Evolutionary conservation across 805 yeast species (phyloP).

Genomic region (Candida maesae): DNA sequence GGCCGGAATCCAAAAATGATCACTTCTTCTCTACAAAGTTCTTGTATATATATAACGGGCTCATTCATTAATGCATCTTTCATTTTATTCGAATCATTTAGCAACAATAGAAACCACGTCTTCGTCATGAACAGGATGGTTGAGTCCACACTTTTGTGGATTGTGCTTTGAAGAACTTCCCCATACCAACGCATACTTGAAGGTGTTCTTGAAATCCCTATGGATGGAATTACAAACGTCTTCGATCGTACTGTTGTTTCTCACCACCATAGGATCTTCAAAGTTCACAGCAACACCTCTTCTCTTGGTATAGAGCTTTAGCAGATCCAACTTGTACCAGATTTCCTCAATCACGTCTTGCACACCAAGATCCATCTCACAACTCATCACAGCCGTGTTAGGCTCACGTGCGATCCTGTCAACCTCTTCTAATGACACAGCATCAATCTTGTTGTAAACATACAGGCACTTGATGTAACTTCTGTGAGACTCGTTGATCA

Average conservation of each 20-base stretch:
- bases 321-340: slow-evolving; percentile 80
- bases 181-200: slow-evolving; percentile 95
- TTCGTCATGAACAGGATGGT: slow-evolving; percentile 81
- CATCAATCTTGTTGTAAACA: slow-evolving; percentile 92
- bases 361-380: slow-evolving; percentile 82
- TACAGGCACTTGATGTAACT: slow-evolving; percentile 88
- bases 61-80: not conserved
- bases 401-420: slow-evolving; percentile 91
- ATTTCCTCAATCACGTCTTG: slow-evolving; percentile 88
- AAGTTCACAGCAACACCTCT: slow-evolving; percentile 82
- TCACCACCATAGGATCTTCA: slow-evolving; percentile 85
- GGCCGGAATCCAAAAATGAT: slow-evolving; percentile 31
- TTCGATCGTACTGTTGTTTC: slow-evolving; percentile 73
- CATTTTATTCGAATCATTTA: slow-evolving; percentile 39
- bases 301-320: slow-evolving; percentile 83
- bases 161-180: slow-evolving; percentile 93
- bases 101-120: slow-evolving; percentile 92
- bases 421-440: slow-evolving; percentile 91
- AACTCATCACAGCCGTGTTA: slow-evolving; percentile 89
- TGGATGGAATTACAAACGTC: slow-evolving; percentile 91
- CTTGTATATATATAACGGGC: not conserved
- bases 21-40: not conserved
- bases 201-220: slow-evolving; percentile 85
- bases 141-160: slow-evolving; percentile 94
- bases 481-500: slow-evolving; percentile 81